Base-by-base conservation (phyloP, 2,329 filamentous ascomycete species). In the Microsporum ferrugineum region DNA sequence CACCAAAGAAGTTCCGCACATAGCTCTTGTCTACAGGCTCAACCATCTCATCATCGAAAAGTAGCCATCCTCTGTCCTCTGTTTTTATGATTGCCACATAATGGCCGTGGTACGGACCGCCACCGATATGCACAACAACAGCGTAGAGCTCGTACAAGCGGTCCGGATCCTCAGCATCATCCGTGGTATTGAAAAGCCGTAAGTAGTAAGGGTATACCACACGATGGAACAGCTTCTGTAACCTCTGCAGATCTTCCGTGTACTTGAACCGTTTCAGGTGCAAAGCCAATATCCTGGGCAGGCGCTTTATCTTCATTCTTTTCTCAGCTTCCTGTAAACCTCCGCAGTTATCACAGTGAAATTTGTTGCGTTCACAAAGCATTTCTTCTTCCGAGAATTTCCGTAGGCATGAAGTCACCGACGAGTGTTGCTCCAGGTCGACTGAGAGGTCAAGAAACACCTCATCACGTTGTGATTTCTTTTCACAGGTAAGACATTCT, bases 41-140 rank as follows among this genome's bases (percentile, higher is more conserved):
- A 3, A 99, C 94, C 84, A 97, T 91, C 76, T 99, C 94, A 69
- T 99, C 94, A 68, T 99, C 94, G 68, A 99, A 99, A 4, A 99
- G 77, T 47, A 99, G 78, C 94, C 94, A 99, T 33, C 94, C 94
- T 59, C 89, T 85, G 71, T 97, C 94, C 70, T 95, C 87, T 0
- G 94, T 97, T 76, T 99, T 99, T 78, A 99, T 91, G 60, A 99
- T 94, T 3, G 91, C 91, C 36, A 99, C 91, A 68, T 99, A 99
- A 73, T 99, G 94, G 2, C 94, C 94, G 71, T 99, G 94, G 70
- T 96, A 96, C 3, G 94, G 92, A 27, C 95, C 95, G 57, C 91
- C 91, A 59, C 94, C 94, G 65, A 99, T 97, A 70, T 99, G 94
- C 27, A 99, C 90, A 7, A 99, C 91, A 2, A 99, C 91, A 0